Base-by-base conservation (phyloP, 805 yeast genomes). In the Vanderwaltozyma tropicalis region DNA sequence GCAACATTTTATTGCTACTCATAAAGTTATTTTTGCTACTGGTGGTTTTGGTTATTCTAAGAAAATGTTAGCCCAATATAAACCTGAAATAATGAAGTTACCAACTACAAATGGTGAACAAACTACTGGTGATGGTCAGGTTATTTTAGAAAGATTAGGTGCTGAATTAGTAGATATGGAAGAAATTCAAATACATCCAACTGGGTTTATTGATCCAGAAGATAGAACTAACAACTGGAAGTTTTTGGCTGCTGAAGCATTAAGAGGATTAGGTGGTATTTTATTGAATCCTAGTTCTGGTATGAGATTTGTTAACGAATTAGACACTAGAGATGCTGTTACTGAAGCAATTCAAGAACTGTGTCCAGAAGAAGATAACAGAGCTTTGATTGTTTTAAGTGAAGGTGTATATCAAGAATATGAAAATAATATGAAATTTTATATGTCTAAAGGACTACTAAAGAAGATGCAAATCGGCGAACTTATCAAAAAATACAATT, bases 131-230 rank as follows among this genome's bases (percentile, higher is more conserved):
- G 80, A 76, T 49, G 79, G 80, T 4, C 76, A 71, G 32, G 56
- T 60, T 21, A 50, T 74, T n/a, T 61, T 74, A n/a, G 62, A 57
- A 21, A 64, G 59, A 15, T 48, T 68, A 28, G 70, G 70, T 28
- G 80, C 74, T 7, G 59, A 65, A 8, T 55, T 74, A 42, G 64
- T 73, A 13, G 74, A 74, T 47, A 74, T 75, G 79, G 72, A 72
- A 33, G 69, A 74, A 46, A 57, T 76, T 16, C 82, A 76, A 54
- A 65, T 76, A 10, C 80, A 76, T 49, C 81, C 81, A 30, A 76
- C 80, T 2, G 80, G 80, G 2, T 74, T 74, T 52, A 59, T 75
- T 26, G 71, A 71, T 36, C 64, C 64, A 11, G 53, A 53, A 15
- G 64, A 69, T 28, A 62, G 61, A 18, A 47, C 49, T 5, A 63